A percentile compares a stretch with the other conserved stretches of the same genome.
Conservation (phyloP, 1,284 basidiomycete genomes). For the Rhodotorula sp. region DNA sequence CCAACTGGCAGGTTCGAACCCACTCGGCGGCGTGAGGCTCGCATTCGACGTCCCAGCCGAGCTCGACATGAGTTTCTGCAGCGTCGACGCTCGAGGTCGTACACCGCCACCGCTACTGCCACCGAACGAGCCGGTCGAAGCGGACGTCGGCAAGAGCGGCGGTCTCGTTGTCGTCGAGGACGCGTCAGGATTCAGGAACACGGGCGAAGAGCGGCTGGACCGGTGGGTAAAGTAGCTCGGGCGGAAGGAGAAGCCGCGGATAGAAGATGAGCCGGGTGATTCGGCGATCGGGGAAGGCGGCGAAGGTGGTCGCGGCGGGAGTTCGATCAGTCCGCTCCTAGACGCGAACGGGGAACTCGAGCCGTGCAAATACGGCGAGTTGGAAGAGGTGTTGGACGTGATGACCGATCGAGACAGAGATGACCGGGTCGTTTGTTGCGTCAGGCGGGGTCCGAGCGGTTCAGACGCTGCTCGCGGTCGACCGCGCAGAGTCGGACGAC, state of each 20-base stretch:
- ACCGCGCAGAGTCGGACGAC: background rate
- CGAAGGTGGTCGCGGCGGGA: constrained; percentile 4
- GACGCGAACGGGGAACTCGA: constrained; percentile 24
- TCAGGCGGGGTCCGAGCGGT: constrained; percentile 5
- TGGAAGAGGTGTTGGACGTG: background rate
- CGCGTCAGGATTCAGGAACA: background rate
- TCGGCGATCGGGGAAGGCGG: background rate
- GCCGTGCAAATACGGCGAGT: constrained; percentile 11
- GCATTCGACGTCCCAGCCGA: constrained; percentile 1
- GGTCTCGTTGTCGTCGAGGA: background rate
- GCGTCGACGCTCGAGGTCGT: constrained; percentile 18
- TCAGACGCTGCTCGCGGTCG: constrained; percentile 26
- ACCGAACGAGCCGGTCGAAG: background rate
- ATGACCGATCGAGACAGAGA: background rate
- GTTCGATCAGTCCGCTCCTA: constrained; percentile 26
- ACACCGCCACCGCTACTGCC: background rate
- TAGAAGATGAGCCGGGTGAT: background rate
- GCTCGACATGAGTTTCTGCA: constrained; percentile 19
- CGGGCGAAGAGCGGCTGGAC: constrained; percentile 12
- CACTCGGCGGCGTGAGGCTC: background rate
- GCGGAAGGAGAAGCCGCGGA: constrained; percentile 4
- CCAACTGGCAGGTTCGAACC: background rate
- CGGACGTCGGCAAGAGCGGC: constrained; percentile 2
- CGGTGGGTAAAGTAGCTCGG: constrained; percentile 17
- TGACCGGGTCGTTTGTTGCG: background rate